Base-by-base conservation (phyloP, 2,329 filamentous ascomycete genomes). In the Trichophyton rubrum region DNA sequence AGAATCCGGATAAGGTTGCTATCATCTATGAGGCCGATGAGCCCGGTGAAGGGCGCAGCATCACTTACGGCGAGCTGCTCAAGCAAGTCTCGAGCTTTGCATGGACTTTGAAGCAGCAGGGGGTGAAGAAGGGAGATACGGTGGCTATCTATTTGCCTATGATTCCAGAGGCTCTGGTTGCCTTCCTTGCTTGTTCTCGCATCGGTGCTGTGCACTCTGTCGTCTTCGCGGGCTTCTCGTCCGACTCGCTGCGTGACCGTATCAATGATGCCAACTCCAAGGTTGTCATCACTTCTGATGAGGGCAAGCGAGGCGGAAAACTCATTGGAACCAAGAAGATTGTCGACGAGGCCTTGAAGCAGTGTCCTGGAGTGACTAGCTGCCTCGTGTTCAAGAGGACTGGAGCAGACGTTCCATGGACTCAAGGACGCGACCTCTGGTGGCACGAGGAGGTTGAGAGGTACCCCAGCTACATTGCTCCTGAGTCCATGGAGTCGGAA, bases 21-120 rank as follows among this genome's bases (percentile, higher is more conserved):
- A 95, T 99, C 77, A 96, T 97, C 78, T 99, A 97, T 79, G 93
- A 99, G 79, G 92, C 91, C 63, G 93, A 99, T 70, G 93, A 99
- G 77, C 84, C 87, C 47, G 81, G 77, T 59, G 88, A 95, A 72
- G 91, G 93, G 71, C 90, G 92, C 67, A 91, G 82, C 66, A 87
- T 99, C 74, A 93, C 89, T 66, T 99, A 97, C 69, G 84, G 87
- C 68, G 91, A 99, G 81, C 87, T 99, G 59, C 83, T 97, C 64
- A 86, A 90, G 65, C 85, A 99, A 75, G 92, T 99, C 58, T 96
- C 87, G 70, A 87, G 84, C 74, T 85, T 90, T 15, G 88, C 93
- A 51, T 90, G 89, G 79, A 87, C 88, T 24, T 82, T 99, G 67
- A 96, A 91, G 81, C 84, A 92, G 78, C 93, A 96, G 84, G 93